Evolutionary conservation across 2,329 filamentous ascomycete species (phyloP).

Genomic region (Botryotinia globosa): DNA sequence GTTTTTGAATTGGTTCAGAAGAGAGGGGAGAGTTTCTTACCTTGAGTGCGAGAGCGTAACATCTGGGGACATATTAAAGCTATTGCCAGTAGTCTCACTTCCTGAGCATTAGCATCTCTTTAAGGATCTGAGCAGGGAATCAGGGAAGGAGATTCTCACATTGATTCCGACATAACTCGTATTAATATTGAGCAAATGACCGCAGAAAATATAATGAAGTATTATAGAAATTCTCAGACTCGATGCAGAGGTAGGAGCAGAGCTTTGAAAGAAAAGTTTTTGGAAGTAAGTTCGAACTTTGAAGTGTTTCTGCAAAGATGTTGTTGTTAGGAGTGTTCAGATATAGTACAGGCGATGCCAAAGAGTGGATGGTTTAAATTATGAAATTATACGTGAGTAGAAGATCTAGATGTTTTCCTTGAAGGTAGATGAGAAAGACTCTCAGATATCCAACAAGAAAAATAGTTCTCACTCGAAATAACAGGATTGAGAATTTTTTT

Average conservation of each 20-base stretch:
- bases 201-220: not conserved
- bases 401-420: not conserved
- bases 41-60: not conserved
- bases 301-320: not conserved
- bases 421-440: not conserved
- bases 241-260: not conserved
- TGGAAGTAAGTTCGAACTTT: not conserved
- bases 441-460: not conserved
- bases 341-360: not conserved
- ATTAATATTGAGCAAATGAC: not conserved
- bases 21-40: not conserved
- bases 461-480: slow-evolving; percentile 1
- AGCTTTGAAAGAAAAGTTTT: not conserved
- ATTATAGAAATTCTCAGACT: not conserved
- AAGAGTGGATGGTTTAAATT: not conserved
- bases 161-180: not conserved
- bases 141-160: not conserved
- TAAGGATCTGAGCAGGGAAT: not conserved
- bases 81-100: not conserved
- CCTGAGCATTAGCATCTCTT: not conserved
- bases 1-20: not conserved
- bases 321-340: not conserved
- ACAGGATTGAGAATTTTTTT: not conserved
- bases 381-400: not conserved
- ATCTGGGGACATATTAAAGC: not conserved